A percentile compares a stretch with the other conserved stretches of the same genome.
These are phyloP conservation scores for Petrea volubilis DNA, from an alignment of 257 asterid genomes.

Conservation along the genomic window DNA sequence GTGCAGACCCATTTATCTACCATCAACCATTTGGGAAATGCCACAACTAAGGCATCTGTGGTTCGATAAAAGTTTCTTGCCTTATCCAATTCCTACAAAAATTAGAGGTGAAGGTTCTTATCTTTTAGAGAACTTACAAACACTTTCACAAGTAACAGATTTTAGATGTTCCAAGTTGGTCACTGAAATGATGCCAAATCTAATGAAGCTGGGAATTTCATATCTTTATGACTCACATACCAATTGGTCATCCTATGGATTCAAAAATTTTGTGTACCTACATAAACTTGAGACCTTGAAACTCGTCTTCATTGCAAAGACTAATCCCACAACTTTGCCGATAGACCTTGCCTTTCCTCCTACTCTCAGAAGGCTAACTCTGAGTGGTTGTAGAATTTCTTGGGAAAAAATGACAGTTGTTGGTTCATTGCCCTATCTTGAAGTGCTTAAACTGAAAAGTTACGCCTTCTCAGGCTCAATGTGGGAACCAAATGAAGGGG, in stretches of 20 bases:
- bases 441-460: not conserved
- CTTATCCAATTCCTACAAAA: not conserved
- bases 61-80: not conserved
- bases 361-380: not conserved
- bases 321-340: not conserved
- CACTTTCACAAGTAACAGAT: not conserved
- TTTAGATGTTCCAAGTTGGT: not conserved
- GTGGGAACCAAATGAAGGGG: not conserved
- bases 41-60: slow-evolving; percentile 29
- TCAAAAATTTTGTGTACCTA: not conserved
- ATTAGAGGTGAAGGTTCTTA: not conserved
- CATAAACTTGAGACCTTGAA: not conserved
- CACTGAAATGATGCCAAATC: not conserved
- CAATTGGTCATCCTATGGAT: not conserved
- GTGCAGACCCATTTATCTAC: slow-evolving; percentile 10
- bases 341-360: not conserved
- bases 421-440: not conserved
- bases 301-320: not conserved
- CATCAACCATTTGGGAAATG: slow-evolving; percentile 21
- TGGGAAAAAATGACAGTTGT: not conserved
- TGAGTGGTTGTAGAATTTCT: not conserved
- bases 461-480: not conserved
- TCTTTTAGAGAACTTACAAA: not conserved
- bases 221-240: not conserved
- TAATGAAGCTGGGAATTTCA: not conserved